Conservation (phyloP, 2,329 filamentous ascomycete genomes). For the Aspergillus brasiliensis region DNA sequence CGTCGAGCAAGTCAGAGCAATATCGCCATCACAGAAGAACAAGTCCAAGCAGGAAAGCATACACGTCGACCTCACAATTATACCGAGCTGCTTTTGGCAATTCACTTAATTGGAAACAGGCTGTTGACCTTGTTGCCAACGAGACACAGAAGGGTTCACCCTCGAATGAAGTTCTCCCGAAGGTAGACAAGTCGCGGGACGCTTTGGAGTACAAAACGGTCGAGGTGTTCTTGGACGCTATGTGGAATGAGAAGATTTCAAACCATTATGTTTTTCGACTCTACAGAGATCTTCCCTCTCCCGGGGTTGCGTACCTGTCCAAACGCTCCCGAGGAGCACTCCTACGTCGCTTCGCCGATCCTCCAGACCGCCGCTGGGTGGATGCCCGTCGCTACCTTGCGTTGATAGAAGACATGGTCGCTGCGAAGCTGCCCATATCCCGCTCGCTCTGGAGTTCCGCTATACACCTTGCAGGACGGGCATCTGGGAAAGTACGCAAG, state of each 20-base stretch:
- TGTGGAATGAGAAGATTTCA: constrained; percentile 47
- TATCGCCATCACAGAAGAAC: constrained; percentile 12
- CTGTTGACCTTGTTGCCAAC: constrained; percentile 42
- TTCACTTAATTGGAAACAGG: constrained; percentile 28
- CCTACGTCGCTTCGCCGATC: constrained; percentile 67
- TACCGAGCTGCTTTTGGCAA: constrained; percentile 26
- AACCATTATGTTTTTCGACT: constrained; percentile 55
- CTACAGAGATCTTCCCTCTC: constrained; percentile 56
- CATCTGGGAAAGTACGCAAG: constrained; percentile 61
- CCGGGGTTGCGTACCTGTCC: constrained; percentile 55
- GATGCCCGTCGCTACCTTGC: constrained; percentile 79
- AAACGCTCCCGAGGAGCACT: constrained; percentile 61
- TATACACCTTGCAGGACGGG: constrained; percentile 75
- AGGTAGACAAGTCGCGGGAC: constrained; percentile 27
- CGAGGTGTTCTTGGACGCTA: constrained; percentile 43
- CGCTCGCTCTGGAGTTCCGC: constrained; percentile 79
- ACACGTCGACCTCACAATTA: constrained; percentile 26
- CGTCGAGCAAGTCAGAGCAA: not conserved
- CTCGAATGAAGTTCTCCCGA: constrained; percentile 33
- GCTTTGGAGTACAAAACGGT: constrained; percentile 39
- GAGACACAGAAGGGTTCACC: constrained; percentile 26
- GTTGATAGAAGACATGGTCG: constrained; percentile 79
- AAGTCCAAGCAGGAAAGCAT: constrained; percentile 22
- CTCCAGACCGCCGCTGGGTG: constrained; percentile 37
- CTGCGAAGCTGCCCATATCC: constrained; percentile 68